phyloP scores from a whole-genome alignment of 768 basidiomycete genomes.

The Strobilomyces dryophilus region DNA sequence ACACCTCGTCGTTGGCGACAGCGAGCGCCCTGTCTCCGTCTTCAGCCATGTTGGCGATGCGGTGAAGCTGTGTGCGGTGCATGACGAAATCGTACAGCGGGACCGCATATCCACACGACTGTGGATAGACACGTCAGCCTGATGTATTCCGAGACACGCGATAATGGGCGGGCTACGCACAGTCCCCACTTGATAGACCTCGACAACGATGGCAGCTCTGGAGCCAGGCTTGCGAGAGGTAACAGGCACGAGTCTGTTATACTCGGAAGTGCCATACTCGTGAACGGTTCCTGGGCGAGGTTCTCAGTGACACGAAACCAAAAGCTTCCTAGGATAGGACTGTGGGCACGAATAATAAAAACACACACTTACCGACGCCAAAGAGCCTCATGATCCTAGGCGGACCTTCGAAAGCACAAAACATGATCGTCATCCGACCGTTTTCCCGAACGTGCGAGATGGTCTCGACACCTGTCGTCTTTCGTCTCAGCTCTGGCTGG shows the following conservation, averaged over 20 bases:
- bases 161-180: too few species aligned
- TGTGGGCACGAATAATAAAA: too few species aligned
- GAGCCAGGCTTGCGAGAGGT: constrained; percentile 52
- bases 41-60: constrained; percentile 40
- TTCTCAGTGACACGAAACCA: neutral
- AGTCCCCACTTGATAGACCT: constrained; percentile 53
- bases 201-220: constrained; percentile 54
- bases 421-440: constrained; percentile 58
- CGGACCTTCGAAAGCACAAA: constrained; percentile 58
- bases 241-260: constrained; percentile 46
- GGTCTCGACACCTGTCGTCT: constrained; percentile 48
- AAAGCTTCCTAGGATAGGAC: neutral
- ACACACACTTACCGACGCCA: constrained; percentile 48
- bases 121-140: neutral
- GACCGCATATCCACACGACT: constrained; percentile 69
- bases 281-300: constrained; percentile 46
- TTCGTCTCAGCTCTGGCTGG: neutral
- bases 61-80: constrained; percentile 50
- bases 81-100: constrained; percentile 57
- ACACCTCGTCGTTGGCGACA: neutral
- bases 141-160: too few species aligned
- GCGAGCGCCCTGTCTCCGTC: constrained; percentile 30
- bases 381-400: constrained; percentile 56
- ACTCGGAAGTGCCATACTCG: constrained; percentile 62
- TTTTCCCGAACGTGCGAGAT: constrained; percentile 63